Conservation (phyloP, 371 early-diverging fungal species). For the Rhizopus delemar region DNA sequence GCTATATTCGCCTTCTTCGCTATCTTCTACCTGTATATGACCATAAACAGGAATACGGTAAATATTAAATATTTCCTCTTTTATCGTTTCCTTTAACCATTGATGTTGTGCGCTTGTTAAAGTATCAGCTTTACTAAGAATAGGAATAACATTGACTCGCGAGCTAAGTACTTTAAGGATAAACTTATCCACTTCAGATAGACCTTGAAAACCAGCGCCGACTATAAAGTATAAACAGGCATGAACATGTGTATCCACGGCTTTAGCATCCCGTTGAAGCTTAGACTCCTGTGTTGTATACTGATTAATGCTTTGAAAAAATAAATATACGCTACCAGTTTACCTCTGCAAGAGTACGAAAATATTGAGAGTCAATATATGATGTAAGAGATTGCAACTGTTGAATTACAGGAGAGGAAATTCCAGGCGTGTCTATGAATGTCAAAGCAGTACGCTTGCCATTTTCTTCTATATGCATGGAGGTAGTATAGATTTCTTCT, state of each 20-base stretch:
- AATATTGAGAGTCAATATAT: conserved; percentile 76
- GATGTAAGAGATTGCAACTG: conserved; percentile 53
- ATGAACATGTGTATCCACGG: conserved; percentile 89
- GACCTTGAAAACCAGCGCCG: conserved; percentile 51
- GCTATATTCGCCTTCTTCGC: neutral
- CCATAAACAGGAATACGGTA: conserved; percentile 67
- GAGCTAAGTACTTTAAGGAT: conserved; percentile 80
- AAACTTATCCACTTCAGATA: conserved; percentile 83
- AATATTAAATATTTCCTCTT: conserved; percentile 55
- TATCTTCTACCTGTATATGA: conserved; percentile 57
- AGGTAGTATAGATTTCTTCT: conserved; percentile 50
- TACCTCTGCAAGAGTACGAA: conserved; percentile 73
- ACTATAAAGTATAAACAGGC: conserved; percentile 93
- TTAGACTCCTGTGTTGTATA: conserved; percentile 60
- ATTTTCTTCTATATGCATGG: conserved; percentile 73
- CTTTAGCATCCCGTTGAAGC: conserved; percentile 71
- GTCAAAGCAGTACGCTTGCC: conserved; percentile 77
- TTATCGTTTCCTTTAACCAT: conserved; percentile 71
- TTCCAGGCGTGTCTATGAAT: conserved; percentile 83
- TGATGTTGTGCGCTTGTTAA: conserved; percentile 85
- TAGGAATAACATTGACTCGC: conserved; percentile 92
- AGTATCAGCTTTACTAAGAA: conserved; percentile 96
- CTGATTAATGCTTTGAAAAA: conserved; percentile 18
- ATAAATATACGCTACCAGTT: conserved; percentile 3
- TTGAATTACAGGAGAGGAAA: conserved; percentile 43